Conservation (phyloP, 352 stramenopile species). For the Globisporangium nunn region DNA sequence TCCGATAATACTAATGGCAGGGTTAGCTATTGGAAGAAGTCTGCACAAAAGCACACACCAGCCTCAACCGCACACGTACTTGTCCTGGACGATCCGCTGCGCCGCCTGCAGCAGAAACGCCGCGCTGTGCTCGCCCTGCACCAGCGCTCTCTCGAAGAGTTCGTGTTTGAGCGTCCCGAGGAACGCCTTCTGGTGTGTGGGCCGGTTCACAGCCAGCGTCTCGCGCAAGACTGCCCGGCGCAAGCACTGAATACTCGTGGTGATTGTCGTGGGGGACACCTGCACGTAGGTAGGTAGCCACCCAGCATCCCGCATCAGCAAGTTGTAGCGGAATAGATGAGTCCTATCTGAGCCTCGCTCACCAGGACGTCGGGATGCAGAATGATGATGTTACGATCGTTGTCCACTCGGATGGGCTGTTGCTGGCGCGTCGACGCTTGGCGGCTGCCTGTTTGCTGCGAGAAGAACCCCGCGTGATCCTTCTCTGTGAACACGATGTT, state of each 20-base stretch:
- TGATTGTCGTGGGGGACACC: constrained; percentile 78
- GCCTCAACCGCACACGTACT: constrained; percentile 29
- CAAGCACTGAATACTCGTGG: constrained; percentile 68
- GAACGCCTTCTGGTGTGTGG: constrained; percentile 56
- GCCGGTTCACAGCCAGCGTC: constrained; percentile 47
- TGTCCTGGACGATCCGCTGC: constrained; percentile 41
- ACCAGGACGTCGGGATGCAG: constrained; percentile 76
- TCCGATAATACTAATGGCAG: constrained; percentile 46
- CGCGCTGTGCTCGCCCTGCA: constrained; percentile 22
- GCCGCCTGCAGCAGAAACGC: constrained; percentile 34
- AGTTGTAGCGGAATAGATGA: too few species aligned
- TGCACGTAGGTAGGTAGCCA: constrained; percentile 10
- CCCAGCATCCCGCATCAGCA: neutral
- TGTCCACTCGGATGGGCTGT: constrained; percentile 35
- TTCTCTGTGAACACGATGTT: constrained; percentile 71
- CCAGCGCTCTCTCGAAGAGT: constrained; percentile 62
- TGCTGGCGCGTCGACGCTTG: neutral
- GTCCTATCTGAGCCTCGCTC: too few species aligned
- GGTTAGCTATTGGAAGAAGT: neutral
- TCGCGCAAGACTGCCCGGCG: constrained; percentile 60
- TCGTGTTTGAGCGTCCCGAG: constrained; percentile 80
- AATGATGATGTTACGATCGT: constrained; percentile 51
- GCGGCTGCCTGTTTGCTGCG: constrained; percentile 12
- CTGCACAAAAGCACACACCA: neutral
- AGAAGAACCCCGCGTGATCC: constrained; percentile 37